Base-by-base conservation (phyloP, 2,329 filamentous ascomycete genomes). In the Verticillium tricorpus region DNA sequence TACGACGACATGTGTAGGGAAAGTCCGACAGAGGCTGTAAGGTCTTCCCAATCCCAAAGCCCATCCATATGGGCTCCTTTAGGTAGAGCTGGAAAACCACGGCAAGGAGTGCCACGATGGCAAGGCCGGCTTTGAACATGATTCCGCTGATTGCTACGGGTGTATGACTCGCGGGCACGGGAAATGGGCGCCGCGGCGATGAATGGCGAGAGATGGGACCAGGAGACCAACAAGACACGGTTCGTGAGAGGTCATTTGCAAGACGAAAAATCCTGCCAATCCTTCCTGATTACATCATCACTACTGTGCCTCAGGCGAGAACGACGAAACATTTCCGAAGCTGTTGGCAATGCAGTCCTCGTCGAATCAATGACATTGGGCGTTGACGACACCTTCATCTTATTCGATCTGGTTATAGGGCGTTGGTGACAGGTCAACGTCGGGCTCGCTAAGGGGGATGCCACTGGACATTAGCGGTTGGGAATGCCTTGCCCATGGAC, bases 1-100 rank as follows among this genome's bases (percentile, higher is more conserved):
- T 68, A 32, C 71, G 67, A 2, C 67, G 71, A 56, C 71, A 73
- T 11, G 63, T 63, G 63, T 73, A 72, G 22, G 70, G 68, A 50
- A 73, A 73, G 45, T 70, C 66, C 54, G 63, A 61, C 17, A 73
- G 63, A 9, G 69, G 69, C 58, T 71, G 69, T 25, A 69, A 57
- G 0, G 60, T 65, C 60, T 63, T 67, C 15, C 67, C 68, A n/a
- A 71, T 56, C 0, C 69, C 70, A 5, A 69, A 39, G 50, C 59
- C 64, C 11, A 71, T 45, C 50, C 58, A 62, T 19, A 71, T 58
- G 15, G 68, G 35, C 9, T 63, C 59, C 45, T 64, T 67, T 11
- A 70, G 59, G 57, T 67, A 57, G 17, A 63, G 22, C 58, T 70
- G 67, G 28, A 68, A 64, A 32, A 62, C 60, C 5, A 62, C 25